Conservation (phyloP, 208 protist species). For the Willaertia magna region DNA sequence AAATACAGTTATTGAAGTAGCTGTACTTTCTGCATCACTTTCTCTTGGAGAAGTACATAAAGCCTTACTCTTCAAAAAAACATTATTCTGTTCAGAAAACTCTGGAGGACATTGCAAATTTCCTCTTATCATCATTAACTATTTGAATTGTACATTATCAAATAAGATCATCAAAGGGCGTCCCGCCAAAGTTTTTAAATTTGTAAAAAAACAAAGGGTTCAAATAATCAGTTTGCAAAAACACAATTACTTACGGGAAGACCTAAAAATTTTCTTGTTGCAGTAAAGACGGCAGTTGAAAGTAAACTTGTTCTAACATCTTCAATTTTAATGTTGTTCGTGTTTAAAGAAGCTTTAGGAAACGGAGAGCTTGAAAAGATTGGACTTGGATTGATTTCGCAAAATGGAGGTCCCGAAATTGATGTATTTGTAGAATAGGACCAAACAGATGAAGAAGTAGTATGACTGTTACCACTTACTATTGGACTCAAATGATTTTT, state of each 20-base stretch:
- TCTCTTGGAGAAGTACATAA: too few species aligned
- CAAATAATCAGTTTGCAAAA: too few species aligned
- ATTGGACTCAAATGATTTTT: too few species aligned
- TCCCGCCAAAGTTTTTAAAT: too few species aligned
- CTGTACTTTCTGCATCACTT: too few species aligned
- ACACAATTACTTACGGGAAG: background rate
- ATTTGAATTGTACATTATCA: too few species aligned
- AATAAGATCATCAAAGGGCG: too few species aligned
- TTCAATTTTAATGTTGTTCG: background rate
- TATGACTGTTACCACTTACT: too few species aligned
- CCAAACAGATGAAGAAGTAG: background rate
- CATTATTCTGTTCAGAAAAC: background rate
- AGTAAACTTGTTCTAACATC: background rate
- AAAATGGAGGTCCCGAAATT: background rate
- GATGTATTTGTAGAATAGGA: background rate
- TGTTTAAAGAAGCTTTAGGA: background rate
- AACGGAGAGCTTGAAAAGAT: background rate
- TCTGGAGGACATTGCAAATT: background rate
- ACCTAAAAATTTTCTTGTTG: background rate
- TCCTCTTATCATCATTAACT: background rate
- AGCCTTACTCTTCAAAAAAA: background rate
- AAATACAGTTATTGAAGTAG: too few species aligned
- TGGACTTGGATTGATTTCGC: background rate
- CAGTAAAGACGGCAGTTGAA: background rate
- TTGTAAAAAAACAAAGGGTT: too few species aligned